Percentiles rank a stretch among this genome's conserved stretches.
Conservation (phyloP, 768 basidiomycete species). For the Agaricus blazei region DNA sequence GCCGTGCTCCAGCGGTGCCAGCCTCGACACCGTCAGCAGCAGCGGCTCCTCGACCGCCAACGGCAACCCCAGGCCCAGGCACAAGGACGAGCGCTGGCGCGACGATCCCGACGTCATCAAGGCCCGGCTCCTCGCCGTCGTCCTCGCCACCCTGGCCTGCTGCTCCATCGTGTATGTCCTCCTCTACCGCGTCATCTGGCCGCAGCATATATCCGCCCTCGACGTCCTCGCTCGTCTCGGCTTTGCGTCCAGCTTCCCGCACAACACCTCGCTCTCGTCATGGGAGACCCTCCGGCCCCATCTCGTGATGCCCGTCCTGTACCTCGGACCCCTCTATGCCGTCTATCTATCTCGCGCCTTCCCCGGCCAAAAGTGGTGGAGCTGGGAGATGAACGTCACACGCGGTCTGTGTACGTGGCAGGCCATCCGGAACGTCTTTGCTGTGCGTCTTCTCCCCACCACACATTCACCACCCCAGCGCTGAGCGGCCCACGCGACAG, state of each 20-base stretch:
- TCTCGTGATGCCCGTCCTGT: slow-evolving; percentile 68
- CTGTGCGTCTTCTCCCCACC: slow-evolving; percentile 23
- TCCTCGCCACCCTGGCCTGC: slow-evolving; percentile 54
- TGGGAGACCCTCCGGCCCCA: slow-evolving; percentile 37
- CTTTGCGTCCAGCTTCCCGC: neutral
- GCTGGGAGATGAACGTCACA: slow-evolving; percentile 31
- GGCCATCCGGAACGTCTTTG: slow-evolving; percentile 66
- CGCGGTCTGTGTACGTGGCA: slow-evolving; percentile 43
- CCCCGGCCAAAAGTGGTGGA: slow-evolving; percentile 53
- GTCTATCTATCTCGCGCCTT: slow-evolving; percentile 38
- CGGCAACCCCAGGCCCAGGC: slow-evolving; percentile 15
- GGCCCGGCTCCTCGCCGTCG: slow-evolving; percentile 67
- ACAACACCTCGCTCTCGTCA: neutral
- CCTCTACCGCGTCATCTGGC: slow-evolving; percentile 16
- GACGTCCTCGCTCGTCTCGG: slow-evolving; percentile 9
- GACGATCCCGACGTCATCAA: slow-evolving; percentile 84
- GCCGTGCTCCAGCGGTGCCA: neutral
- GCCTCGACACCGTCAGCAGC: neutral
- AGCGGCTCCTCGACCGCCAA: slow-evolving; percentile 22
- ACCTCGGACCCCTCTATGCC: slow-evolving; percentile 74
- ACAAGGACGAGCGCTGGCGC: slow-evolving; percentile 50
- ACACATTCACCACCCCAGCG: neutral
- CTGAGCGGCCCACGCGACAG: slow-evolving; percentile 29
- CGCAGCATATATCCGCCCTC: neutral
- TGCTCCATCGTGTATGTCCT: slow-evolving; percentile 46